Conservation (phyloP, 768 basidiomycete species). For the Leccinellum rugosiceps region DNA sequence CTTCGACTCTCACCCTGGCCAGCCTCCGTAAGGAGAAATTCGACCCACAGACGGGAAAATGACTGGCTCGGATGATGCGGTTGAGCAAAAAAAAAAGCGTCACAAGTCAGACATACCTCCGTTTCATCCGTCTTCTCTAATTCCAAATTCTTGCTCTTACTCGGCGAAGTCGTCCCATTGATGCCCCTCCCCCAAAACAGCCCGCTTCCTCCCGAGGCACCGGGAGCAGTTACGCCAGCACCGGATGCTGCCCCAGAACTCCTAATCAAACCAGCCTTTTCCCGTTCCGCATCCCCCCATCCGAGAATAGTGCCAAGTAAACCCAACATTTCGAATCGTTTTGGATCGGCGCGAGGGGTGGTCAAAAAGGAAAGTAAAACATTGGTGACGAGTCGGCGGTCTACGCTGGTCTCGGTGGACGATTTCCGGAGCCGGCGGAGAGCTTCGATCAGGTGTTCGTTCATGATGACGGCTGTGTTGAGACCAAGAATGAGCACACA, state of each 20-base stretch:
- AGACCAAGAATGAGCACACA: not conserved
- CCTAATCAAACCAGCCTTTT: constrained; percentile 66
- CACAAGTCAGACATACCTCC: constrained; percentile 46
- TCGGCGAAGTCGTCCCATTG: constrained; percentile 27
- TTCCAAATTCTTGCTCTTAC: constrained; percentile 45
- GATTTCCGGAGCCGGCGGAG: constrained; percentile 89
- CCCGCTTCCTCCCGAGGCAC: constrained; percentile 18
- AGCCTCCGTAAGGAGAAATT: constrained; percentile 94
- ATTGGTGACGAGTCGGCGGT: constrained; percentile 91
- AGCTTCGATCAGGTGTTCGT: constrained; percentile 97
- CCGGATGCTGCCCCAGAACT: constrained; percentile 52
- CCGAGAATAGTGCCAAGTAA: constrained; percentile 86
- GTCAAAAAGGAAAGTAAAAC: constrained; percentile 86
- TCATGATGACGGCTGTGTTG: constrained; percentile 82
- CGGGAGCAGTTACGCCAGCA: constrained; percentile 16
- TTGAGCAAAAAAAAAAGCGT: not conserved
- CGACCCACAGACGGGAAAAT: constrained; percentile 96
- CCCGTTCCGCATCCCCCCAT: constrained; percentile 89
- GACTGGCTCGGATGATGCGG: constrained; percentile 52
- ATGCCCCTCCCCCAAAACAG: constrained; percentile 20
- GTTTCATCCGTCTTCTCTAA: constrained; percentile 81
- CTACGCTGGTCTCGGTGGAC: constrained; percentile 84
- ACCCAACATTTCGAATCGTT: constrained; percentile 95
- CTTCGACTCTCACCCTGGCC: constrained; percentile 32
- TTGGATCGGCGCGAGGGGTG: constrained; percentile 87